Evolutionary conservation across 331 rosid genomes (phyloP), one percentile per base, ranked within the genome.

Genomic region (Pyrus hybrid): DNA sequence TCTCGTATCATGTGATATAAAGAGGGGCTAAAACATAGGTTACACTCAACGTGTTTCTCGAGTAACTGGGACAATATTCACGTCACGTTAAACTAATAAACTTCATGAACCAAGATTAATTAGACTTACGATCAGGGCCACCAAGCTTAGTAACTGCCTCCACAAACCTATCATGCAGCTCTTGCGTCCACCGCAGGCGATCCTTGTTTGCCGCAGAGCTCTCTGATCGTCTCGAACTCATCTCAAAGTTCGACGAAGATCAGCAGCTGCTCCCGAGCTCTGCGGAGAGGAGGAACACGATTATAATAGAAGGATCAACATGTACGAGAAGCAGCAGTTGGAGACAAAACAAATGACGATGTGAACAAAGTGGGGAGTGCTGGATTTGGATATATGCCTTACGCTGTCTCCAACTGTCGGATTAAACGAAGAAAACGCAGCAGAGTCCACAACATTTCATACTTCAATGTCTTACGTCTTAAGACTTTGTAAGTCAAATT

Each of bases 91-190:
- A 49, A 18, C 18, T 16, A 49, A 49, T 49, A 6, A 49, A 49
- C 56, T 16, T 3, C 56, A 49, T 49, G 56, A 49, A 49, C 56
- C 18, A 17, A 49, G 56, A 49, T 6, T 49, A 49, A 17, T 17
- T 33, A 29, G 30, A 83, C 96, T 83, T 81, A 91, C 96, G 72
- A 43, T 91, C 96, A 32, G 96, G 88, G 29, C 96, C 96, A 3
- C 93, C 92, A 76, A 88, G 93, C 70, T 76, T 85, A 82, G 79
- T 81, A 8, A 88, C 93, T 41, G 96, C 86, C 43, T 82, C 79
- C 9, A 79, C 93, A 70, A 91, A 91, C n/a, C 72, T 85, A 32
- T 87, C 85, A 70, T 91, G 93, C 28, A 87, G 87, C 76, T 88
- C 77, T 10, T 83, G 76, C 23, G 91, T 87, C 96, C 93, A 91